Evolutionary conservation across 2,329 filamentous ascomycete genomes (phyloP).

Genomic region (Byssothecium circinans): DNA sequence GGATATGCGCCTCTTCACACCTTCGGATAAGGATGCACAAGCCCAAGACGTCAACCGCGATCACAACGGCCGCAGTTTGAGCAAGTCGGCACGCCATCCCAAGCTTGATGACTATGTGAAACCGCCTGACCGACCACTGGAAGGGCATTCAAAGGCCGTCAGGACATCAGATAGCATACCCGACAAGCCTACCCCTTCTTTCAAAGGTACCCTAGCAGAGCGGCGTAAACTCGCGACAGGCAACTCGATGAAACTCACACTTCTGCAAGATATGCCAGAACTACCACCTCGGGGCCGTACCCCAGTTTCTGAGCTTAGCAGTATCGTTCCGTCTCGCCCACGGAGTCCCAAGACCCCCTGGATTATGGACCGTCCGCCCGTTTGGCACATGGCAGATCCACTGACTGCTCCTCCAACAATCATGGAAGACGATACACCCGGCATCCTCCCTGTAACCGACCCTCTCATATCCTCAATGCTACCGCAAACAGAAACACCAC

Average conservation of each 20-base stretch:
- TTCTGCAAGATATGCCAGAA: constrained; percentile 23
- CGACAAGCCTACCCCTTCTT: neutral
- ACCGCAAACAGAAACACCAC: constrained; percentile 12
- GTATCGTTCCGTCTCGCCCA: constrained; percentile 23
- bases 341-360: constrained; percentile 33
- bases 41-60: neutral
- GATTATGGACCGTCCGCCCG: constrained; percentile 13
- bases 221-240: constrained; percentile 28
- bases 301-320: constrained; percentile 13
- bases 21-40: constrained; percentile 3
- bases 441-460: constrained; percentile 15
- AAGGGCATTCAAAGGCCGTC: neutral
- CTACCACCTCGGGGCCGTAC: constrained; percentile 22
- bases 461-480: constrained; percentile 7
- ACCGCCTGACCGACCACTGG: neutral
- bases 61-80: constrained; percentile 3
- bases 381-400: constrained; percentile 12
- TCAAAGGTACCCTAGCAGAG: constrained; percentile 25
- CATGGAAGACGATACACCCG: constrained; percentile 12
- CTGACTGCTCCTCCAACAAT: constrained; percentile 16
- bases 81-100: neutral
- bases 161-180: neutral
- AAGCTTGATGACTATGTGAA: neutral
- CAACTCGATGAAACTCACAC: constrained; percentile 25
- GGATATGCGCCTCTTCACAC: constrained; percentile 24